These are phyloP conservation scores for Raffaelea ambrosiae DNA, from an alignment of 2,329 filamentous ascomycete species.

Conservation along the genomic window DNA sequence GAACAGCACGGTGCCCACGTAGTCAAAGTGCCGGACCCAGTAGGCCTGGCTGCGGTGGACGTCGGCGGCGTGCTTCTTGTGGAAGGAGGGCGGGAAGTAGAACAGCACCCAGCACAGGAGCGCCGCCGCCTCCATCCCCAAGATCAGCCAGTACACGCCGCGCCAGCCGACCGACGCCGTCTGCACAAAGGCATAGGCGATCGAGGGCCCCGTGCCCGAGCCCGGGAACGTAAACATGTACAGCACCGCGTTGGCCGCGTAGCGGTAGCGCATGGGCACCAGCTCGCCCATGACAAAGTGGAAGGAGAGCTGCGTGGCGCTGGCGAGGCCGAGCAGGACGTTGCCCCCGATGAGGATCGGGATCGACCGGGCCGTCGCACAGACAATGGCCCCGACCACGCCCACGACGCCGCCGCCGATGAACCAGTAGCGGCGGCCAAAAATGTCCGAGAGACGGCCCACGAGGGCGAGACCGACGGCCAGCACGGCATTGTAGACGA, in stretches of 20 bases:
- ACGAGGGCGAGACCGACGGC: constrained; percentile 7
- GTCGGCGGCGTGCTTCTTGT: constrained; percentile 11
- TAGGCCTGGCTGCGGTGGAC: constrained; percentile 3
- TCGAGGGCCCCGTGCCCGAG: constrained; percentile 10
- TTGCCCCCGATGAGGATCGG: constrained; percentile 11
- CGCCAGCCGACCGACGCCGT: constrained; percentile 13
- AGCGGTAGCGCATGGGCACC: constrained; percentile 14
- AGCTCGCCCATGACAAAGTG: constrained; percentile 15
- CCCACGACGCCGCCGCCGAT: constrained; percentile 13
- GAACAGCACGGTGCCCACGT: constrained; percentile 37
- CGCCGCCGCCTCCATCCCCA: constrained; percentile 11
- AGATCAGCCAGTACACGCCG: constrained; percentile 12
- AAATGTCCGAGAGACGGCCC: constrained; percentile 9
- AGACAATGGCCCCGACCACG: constrained; percentile 10
- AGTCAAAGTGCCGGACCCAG: constrained; percentile 29
- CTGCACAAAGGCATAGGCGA: constrained; percentile 11
- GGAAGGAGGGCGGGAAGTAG: constrained; percentile 13
- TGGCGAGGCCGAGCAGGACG: constrained; percentile 10
- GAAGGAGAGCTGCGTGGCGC: constrained; percentile 12
- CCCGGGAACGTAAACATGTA: constrained; percentile 11
- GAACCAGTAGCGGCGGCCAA: constrained; percentile 11
- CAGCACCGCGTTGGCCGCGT: constrained; percentile 7
- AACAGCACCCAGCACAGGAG: constrained; percentile 10
- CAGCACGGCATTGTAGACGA: constrained; percentile 21
- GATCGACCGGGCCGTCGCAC: constrained; percentile 7